phyloP scores from a whole-genome alignment of 331 rosid species.

The Malus hybrid region DNA sequence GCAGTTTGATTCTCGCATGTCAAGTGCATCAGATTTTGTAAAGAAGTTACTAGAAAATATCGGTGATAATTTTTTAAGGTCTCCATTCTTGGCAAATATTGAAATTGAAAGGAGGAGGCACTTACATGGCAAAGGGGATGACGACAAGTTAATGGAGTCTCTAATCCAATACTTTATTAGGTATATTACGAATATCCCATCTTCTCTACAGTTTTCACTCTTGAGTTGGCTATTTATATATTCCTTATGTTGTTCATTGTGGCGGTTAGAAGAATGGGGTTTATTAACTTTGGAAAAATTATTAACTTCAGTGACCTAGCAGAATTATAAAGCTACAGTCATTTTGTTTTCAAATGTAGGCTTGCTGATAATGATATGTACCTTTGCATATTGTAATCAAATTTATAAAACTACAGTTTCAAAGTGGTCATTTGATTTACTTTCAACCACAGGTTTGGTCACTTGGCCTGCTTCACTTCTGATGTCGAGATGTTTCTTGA shows the following conservation, averaged over 20 bases:
- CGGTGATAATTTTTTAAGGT: conserved; percentile 37
- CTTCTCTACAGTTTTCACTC: neutral
- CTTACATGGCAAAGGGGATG: conserved; percentile 57
- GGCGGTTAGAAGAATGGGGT: neutral
- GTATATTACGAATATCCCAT: conserved; percentile 22
- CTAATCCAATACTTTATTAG: conserved; percentile 59
- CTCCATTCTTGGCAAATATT: conserved; percentile 75
- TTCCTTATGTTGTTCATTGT: neutral
- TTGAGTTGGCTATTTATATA: neutral
- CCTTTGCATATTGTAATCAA: neutral
- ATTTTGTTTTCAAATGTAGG: neutral
- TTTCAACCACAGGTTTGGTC: conserved; percentile 71
- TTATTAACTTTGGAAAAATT: neutral
- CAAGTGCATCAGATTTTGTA: conserved; percentile 55
- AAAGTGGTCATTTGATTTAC: conserved; percentile 8
- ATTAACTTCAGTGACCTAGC: neutral
- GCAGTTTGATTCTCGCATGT: conserved; percentile 87
- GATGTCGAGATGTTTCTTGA: conserved; percentile 75
- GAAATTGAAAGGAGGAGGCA: conserved; percentile 87
- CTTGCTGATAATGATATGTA: neutral
- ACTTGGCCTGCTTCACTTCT: conserved; percentile 72
- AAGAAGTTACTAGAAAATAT: conserved; percentile 51
- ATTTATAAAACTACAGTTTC: neutral
- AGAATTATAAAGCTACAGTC: neutral
- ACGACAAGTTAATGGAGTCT: conserved; percentile 48